Base-by-base conservation (phyloP, 495 filamentous ascomycete species). In the Penicillium taxi region DNA sequence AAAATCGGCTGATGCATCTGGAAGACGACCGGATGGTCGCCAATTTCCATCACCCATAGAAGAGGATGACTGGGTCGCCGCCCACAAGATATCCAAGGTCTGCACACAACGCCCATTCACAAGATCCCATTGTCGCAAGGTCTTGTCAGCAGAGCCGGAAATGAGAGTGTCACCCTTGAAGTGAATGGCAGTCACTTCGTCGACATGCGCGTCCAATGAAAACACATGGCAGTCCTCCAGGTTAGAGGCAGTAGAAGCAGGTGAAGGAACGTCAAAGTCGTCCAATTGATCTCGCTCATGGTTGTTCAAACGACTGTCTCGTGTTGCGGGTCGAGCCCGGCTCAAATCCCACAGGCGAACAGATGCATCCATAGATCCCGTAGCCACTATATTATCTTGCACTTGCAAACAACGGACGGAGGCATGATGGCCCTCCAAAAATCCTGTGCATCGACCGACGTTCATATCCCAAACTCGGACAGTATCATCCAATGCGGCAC, bases 41-140 rank as follows among this genome's bases (percentile, higher is more conserved):
- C 78, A 80, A 34, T 51, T 63, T 9, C 69, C 67, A 16, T 61
- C 61, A 56, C 66, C 41, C 71, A 86, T 42, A 6, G 72, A 72
- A 20, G 85, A 77, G 6, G 81, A 84, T 17, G 86, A 87, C 57
- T 96, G 93, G 2, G 91, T 88, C 1, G 91, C 86, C 4, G 91
- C 91, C 91, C 91, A 99, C 47, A 99, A 79, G n/a, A 99, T 89
- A 61, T 99, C 91, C 18, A 99, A 68, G 1, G 91, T 99, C 62
- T 99, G 91, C 20, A 96, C 86, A 59, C 91, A 96, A 33, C 93
- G 82, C 6, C 91, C 91, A 53, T 86, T 94, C 42, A 84, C 82
- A 21, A 99, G 66, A 72, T 99, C 91, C 91, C 91, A 99, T 61
- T 99, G 91, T 29, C 91, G 77, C 26, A 98, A 63, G 2, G 91